Percentiles rank a stretch among this genome's conserved stretches.
Evolutionary conservation across 768 basidiomycete species (phyloP).

Genomic region (Leccinum fibrillosum): DNA sequence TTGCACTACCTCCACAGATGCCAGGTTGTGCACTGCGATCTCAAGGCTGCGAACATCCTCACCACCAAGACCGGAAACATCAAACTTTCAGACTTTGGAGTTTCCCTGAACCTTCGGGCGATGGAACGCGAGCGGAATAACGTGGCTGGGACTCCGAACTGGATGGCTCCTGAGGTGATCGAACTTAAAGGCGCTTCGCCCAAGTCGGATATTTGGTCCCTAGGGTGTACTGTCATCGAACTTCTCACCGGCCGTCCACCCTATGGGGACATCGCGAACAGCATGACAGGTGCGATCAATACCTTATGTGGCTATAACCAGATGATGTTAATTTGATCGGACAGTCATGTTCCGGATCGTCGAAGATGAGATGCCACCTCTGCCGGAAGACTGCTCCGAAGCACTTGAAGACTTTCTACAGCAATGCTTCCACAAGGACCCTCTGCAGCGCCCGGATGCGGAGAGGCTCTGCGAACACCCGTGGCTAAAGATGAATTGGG

Average conservation of each 20-base stretch:
- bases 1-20: slow-evolving; percentile 87
- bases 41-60: slow-evolving; percentile 98
- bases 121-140: slow-evolving; percentile 84
- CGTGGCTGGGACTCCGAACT: slow-evolving; percentile 94
- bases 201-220: slow-evolving; percentile 93
- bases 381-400: slow-evolving; percentile 79
- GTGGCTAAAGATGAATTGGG: slow-evolving; percentile 85
- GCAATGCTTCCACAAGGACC: slow-evolving; percentile 91
- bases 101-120: slow-evolving; percentile 91
- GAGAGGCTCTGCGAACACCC: slow-evolving; percentile 84
- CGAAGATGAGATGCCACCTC: slow-evolving; percentile 84
- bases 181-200: slow-evolving; percentile 91
- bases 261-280: slow-evolving; percentile 84
- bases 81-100: slow-evolving; percentile 96
- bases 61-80: slow-evolving; percentile 97
- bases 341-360: slow-evolving; percentile 97
- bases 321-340: slow-evolving; percentile 4
- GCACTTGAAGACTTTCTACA: slow-evolving; percentile 74
- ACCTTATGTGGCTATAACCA: not conserved
- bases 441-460: slow-evolving; percentile 77
- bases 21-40: slow-evolving; percentile 94
- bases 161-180: slow-evolving; percentile 99
- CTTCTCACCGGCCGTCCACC: slow-evolving; percentile 90
- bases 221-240: slow-evolving; percentile 94
- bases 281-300: slow-evolving; percentile 74